Evolutionary conservation across 164 flowering plant species (phyloP).

Genomic region (Dillenia turbinata): DNA sequence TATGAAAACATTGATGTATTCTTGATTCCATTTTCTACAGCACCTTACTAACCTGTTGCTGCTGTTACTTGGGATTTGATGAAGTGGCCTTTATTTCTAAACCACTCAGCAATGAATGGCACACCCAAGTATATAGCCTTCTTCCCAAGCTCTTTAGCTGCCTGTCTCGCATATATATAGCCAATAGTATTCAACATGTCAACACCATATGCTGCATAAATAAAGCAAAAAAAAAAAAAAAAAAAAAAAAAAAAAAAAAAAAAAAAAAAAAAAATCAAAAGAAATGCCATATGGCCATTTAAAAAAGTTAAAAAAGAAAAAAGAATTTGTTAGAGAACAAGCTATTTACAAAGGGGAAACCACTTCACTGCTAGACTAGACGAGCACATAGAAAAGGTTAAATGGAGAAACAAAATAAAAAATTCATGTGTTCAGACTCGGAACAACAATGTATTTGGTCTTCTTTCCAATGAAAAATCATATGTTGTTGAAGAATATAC

Average conservation of each 20-base stretch:
- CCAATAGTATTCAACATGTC: conserved; percentile 97
- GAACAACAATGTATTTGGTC: too few relatives aligned
- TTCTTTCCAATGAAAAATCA: too few relatives aligned
- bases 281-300: neutral
- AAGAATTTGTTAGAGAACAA: neutral
- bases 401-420: too few relatives aligned
- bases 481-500: too few relatives aligned
- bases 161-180: conserved; percentile 88
- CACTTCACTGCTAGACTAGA: too few relatives aligned
- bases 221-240: neutral
- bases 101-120: conserved; percentile 98
- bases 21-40: conserved; percentile 1
- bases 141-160: conserved; percentile 97
- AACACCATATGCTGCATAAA: conserved; percentile 77
- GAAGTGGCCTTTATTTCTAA: conserved; percentile 95
- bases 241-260: too few relatives aligned
- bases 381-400: too few relatives aligned
- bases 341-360: too few relatives aligned
- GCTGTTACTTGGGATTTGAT: conserved; percentile 98
- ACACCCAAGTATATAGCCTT: conserved; percentile 90
- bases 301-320: neutral
- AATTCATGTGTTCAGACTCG: too few relatives aligned
- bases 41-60: conserved; percentile 66
- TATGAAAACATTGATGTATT: neutral
- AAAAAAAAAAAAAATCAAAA: conserved; percentile 3